phyloP scores from a whole-genome alignment of 345 rosid genomes.

The Raphanus raphanistrum region DNA sequence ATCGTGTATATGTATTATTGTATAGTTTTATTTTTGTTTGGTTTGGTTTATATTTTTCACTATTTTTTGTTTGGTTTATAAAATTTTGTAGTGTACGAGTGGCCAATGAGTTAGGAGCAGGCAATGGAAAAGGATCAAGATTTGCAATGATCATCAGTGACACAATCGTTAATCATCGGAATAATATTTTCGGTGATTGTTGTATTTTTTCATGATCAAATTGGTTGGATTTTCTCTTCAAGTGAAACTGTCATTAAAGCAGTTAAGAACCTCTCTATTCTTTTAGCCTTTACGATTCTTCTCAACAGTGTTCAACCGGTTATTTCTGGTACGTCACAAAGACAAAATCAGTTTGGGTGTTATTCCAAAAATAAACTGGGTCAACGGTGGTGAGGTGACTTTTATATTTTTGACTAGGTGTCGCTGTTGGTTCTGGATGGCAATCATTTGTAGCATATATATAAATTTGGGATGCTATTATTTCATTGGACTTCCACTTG shows the following conservation, averaged over 20 bases:
- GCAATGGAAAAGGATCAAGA: not conserved
- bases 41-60: not conserved
- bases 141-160: not conserved
- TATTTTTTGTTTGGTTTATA: not conserved
- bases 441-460: not conserved
- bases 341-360: not conserved
- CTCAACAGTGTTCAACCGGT: not conserved
- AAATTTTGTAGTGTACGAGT: slow-evolving; percentile 40
- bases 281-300: not conserved
- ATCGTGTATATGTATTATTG: not conserved
- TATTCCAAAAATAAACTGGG: not conserved
- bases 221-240: not conserved
- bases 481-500: not conserved
- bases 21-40: not conserved
- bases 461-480: not conserved
- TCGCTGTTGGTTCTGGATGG: not conserved
- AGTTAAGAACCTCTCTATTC: not conserved
- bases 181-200: not conserved
- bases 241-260: not conserved
- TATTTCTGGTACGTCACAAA: not conserved
- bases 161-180: not conserved
- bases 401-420: not conserved
- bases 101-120: not conserved
- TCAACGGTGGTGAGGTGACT: not conserved
- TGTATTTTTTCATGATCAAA: not conserved